A percentile compares a stretch with the other conserved stretches of the same genome.
These are phyloP conservation scores for Irpex sp. DNA, from an alignment of 1,284 basidiomycete genomes.

Conservation along the genomic window DNA sequence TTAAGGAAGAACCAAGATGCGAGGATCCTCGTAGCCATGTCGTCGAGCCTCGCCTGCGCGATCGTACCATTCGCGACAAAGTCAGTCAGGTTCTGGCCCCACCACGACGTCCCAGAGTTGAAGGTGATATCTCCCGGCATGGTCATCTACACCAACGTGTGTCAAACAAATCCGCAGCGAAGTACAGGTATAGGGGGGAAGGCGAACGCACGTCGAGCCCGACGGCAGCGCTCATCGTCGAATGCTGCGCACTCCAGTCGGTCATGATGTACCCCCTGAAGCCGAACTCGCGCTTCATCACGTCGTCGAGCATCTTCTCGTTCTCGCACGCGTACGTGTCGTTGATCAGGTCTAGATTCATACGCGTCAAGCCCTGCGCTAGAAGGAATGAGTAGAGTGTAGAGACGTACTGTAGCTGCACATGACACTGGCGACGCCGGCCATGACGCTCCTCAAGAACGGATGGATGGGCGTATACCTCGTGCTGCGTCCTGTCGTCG, in stretches of 20 bases:
- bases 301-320: conserved; percentile 65
- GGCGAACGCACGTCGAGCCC: conserved; percentile 57
- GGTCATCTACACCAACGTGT: conserved; percentile 39
- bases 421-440: conserved; percentile 75
- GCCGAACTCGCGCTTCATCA: conserved; percentile 75
- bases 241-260: conserved; percentile 61
- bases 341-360: conserved; percentile 54
- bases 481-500: conserved; percentile 74
- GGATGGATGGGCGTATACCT: conserved; percentile 66
- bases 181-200: conserved; percentile 18
- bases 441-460: conserved; percentile 74
- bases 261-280: conserved; percentile 75
- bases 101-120: conserved; percentile 46
- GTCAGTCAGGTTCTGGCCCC: conserved; percentile 56
- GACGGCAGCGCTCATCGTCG: conserved; percentile 53
- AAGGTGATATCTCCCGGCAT: conserved; percentile 70
- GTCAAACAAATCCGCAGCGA: not conserved
- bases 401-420: conserved; percentile 53
- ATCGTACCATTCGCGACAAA: conserved; percentile 70
- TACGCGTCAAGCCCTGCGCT: not conserved
- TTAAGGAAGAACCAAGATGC: conserved; percentile 55
- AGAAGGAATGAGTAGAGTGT: not conserved
- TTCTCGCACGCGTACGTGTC: conserved; percentile 79
- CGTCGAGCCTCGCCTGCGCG: conserved; percentile 54
- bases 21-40: conserved; percentile 64